phyloP scores from a whole-genome alignment of 108 stramenopile genomes.

The Nitzschia palea region DNA sequence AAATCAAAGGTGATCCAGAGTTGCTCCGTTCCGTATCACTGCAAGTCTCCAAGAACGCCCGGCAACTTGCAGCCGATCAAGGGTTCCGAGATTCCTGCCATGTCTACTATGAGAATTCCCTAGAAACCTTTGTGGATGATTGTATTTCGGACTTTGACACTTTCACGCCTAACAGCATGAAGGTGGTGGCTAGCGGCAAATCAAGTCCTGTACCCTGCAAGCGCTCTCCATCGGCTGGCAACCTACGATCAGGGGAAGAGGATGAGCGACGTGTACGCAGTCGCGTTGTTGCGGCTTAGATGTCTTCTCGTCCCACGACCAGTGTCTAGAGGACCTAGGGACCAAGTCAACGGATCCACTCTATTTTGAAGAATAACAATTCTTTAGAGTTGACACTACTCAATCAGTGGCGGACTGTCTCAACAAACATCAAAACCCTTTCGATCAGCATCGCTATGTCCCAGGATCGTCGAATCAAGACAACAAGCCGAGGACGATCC shows the following conservation, averaged over 20 bases:
- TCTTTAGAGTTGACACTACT: too few relatives aligned
- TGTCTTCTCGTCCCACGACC: too few relatives aligned
- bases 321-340: too few relatives aligned
- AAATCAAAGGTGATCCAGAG: slow-evolving; percentile 1
- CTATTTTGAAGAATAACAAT: too few relatives aligned
- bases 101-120: slow-evolving; percentile 2
- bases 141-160: not conserved
- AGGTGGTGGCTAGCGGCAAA: too few relatives aligned
- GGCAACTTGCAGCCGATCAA: not conserved
- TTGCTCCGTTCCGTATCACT: not conserved
- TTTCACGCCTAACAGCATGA: not conserved
- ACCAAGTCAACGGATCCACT: too few relatives aligned
- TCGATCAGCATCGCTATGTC: too few relatives aligned
- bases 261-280: not conserved
- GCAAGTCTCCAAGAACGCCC: not conserved
- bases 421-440: too few relatives aligned
- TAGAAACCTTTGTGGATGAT: not conserved
- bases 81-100: slow-evolving; percentile 4
- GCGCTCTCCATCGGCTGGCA: not conserved
- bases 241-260: not conserved
- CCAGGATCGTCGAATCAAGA: too few relatives aligned
- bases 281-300: not conserved
- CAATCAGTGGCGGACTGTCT: too few relatives aligned
- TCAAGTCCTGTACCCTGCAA: not conserved
- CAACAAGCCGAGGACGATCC: too few relatives aligned